A percentile compares a stretch with the other conserved stretches of the same genome.
These are phyloP conservation scores for Neurospora pannonica DNA, from an alignment of 495 filamentous ascomycete genomes.

Conservation along the genomic window DNA sequence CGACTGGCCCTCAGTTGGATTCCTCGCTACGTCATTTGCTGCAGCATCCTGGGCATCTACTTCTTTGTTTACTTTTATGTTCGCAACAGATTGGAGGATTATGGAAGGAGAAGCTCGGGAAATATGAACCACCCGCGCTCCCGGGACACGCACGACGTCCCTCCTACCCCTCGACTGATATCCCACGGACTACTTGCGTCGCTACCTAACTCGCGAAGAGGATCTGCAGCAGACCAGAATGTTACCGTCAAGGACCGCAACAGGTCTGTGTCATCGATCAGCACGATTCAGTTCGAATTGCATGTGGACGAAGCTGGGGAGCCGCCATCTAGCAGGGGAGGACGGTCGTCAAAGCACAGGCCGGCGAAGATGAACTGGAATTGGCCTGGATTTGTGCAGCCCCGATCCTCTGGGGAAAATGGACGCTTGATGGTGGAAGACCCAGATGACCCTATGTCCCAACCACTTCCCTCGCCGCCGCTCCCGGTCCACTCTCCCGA, in stretches of 20 bases:
- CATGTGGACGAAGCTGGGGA: background rate
- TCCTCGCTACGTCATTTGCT: slow-evolving; percentile 60
- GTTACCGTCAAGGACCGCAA: slow-evolving; percentile 15
- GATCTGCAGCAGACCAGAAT: slow-evolving; percentile 16
- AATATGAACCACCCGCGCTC: slow-evolving; percentile 6
- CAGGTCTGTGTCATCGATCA: slow-evolving; percentile 22
- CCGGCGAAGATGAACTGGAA: slow-evolving; percentile 24
- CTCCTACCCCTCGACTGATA: slow-evolving; percentile 27
- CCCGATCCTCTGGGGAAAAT: slow-evolving; percentile 3
- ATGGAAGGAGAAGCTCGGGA: slow-evolving; percentile 19
- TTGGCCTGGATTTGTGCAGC: slow-evolving; percentile 21
- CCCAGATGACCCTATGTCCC: slow-evolving; percentile 4
- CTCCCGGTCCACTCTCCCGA: slow-evolving; percentile 7
- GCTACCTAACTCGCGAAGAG: slow-evolving; percentile 18
- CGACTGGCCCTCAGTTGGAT: slow-evolving; percentile 59
- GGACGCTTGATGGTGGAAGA: slow-evolving; percentile 10
- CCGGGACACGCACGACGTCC: slow-evolving; percentile 11
- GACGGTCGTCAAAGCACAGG: background rate
- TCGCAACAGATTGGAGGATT: slow-evolving; percentile 23
- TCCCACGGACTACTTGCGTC: slow-evolving; percentile 34
- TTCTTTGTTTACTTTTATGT: slow-evolving; percentile 61
- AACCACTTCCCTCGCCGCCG: background rate
- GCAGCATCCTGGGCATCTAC: slow-evolving; percentile 52
- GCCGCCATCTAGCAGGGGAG: slow-evolving; percentile 1
- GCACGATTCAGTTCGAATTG: slow-evolving; percentile 12